Evolutionary conservation across 176 grass and related monocot species (phyloP).

Genomic region (Hyparrhenia diplandra): DNA sequence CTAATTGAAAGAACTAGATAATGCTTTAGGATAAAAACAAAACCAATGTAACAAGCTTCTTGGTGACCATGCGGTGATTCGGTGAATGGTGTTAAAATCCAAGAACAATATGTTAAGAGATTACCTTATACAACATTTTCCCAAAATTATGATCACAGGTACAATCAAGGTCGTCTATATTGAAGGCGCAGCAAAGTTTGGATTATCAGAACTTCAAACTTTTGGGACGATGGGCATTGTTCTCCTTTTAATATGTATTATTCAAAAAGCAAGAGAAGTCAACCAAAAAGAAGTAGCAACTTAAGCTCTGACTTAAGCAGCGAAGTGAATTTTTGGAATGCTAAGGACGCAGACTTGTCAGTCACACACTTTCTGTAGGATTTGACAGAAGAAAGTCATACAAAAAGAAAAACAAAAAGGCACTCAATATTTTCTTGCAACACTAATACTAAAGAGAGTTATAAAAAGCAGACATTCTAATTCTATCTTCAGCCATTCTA

Average conservation of each 20-base stretch:
- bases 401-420: neutral
- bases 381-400: neutral
- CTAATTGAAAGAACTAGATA: neutral
- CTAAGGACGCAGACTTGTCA: neutral
- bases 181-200: neutral
- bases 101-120: neutral
- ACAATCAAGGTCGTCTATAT: neutral
- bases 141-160: neutral
- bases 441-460: neutral
- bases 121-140: neutral
- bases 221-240: neutral
- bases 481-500: neutral
- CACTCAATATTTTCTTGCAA: neutral
- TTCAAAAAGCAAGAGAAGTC: neutral
- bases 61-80: neutral
- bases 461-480: conserved; percentile 9
- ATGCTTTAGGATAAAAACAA: neutral
- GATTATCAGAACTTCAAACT: neutral
- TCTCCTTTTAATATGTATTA: neutral
- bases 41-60: neutral
- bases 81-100: neutral
- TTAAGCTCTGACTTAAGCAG: neutral
- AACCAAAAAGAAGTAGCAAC: neutral
- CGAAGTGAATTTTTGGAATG: neutral
- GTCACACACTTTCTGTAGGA: neutral